These are phyloP conservation scores for Dendrobium officinale DNA, from an alignment of 106 monocot species.

Conservation along the genomic window DNA sequence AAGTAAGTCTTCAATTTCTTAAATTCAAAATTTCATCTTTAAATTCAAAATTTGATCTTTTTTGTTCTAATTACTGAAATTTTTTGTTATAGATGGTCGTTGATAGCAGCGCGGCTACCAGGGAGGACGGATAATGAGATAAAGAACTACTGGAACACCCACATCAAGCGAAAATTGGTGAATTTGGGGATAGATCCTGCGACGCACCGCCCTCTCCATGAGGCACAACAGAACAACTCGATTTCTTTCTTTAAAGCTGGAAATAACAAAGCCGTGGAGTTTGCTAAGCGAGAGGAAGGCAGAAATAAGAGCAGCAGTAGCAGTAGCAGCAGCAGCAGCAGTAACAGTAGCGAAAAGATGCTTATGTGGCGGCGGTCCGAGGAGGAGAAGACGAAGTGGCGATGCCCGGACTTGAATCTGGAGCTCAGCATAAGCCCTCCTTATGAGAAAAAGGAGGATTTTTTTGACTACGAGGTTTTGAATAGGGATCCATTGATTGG, in stretches of 20 bases:
- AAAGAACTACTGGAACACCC: constrained; percentile 96
- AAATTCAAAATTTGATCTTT: too few relatives aligned
- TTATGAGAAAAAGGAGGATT: not conserved
- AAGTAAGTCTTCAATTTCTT: constrained; percentile 30
- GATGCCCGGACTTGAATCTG: constrained; percentile 31
- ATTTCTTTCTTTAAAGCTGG: not conserved
- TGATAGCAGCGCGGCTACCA: constrained; percentile 61
- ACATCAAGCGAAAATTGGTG: constrained; percentile 79
- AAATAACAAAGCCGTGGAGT: not conserved
- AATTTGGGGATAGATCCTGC: constrained; percentile 55
- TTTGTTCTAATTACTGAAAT: not conserved
- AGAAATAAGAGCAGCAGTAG: not conserved
- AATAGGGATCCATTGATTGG: not conserved
- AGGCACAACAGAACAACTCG: not conserved
- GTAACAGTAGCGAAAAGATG: not conserved
- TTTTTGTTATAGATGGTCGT: constrained; percentile 53
- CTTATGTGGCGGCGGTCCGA: not conserved
- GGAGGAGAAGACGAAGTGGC: not conserved
- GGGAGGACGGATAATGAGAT: constrained; percentile 86
- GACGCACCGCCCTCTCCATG: constrained; percentile 34
- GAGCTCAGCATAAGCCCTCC: constrained; percentile 40
- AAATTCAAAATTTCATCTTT: not conserved
- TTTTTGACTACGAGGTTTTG: not conserved
- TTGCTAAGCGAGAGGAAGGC: not conserved
- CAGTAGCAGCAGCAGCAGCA: not conserved